A percentile compares a stretch with the other conserved stretches of the same genome.
phyloP scores from a whole-genome alignment of 2,329 filamentous ascomycete genomes.

The Calonectria naviculata region DNA sequence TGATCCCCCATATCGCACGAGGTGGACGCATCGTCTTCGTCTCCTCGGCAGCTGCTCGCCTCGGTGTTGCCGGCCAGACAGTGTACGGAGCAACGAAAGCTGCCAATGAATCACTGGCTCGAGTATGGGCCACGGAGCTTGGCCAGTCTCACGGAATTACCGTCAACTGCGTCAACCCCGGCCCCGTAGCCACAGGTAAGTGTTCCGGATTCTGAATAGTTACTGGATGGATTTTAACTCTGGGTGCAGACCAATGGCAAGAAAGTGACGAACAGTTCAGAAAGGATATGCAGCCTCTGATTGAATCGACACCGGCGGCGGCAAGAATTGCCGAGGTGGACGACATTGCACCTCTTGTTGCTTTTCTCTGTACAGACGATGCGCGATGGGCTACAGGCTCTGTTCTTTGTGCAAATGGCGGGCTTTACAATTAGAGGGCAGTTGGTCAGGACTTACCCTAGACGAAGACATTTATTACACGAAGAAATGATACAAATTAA shows the following conservation, averaged over 20 bases:
- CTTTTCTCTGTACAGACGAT: constrained; percentile 44
- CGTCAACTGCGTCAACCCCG: constrained; percentile 47
- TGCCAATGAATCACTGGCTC: constrained; percentile 41
- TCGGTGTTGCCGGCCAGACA: constrained; percentile 41
- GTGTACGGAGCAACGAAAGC: constrained; percentile 50
- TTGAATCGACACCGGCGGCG: constrained; percentile 45
- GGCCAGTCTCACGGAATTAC: constrained; percentile 42
- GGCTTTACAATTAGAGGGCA: constrained; percentile 30
- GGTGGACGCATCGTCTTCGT: constrained; percentile 48
- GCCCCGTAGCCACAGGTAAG: constrained; percentile 36
- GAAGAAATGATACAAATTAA: too few species aligned
- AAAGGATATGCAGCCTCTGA: constrained; percentile 45
- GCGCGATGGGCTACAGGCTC: constrained; percentile 44
- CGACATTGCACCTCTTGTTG: constrained; percentile 45
- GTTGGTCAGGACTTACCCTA: too few species aligned
- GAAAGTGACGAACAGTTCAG: constrained; percentile 42
- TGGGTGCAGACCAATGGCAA: constrained; percentile 34
- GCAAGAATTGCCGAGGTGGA: constrained; percentile 41
- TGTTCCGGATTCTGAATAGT: neutral
- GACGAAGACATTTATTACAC: too few species aligned
- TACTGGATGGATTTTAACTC: neutral
- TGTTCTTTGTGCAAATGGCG: constrained; percentile 43
- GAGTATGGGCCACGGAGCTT: constrained; percentile 46
- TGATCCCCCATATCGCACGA: constrained; percentile 40
- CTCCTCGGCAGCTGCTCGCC: constrained; percentile 44